A percentile compares a stretch with the other conserved stretches of the same genome.
phyloP scores from a whole-genome alignment of 2,329 filamentous ascomycete genomes.

The Nemania diffusa region DNA sequence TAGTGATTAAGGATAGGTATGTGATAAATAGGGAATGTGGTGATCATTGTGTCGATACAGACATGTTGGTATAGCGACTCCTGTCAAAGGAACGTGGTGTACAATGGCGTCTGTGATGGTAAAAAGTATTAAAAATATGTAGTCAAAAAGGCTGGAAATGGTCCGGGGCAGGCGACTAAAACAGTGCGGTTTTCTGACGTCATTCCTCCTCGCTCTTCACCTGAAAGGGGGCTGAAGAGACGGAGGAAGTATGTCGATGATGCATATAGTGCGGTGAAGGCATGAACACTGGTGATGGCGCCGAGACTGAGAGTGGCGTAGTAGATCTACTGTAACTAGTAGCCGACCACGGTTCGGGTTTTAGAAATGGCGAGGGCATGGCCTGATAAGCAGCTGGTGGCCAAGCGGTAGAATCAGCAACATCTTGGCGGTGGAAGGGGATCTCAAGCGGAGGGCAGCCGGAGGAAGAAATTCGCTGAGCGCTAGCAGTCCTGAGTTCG shows the following conservation, averaged over 20 bases:
- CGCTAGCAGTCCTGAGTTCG: conserved; percentile 60
- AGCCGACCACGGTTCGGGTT: conserved; percentile 56
- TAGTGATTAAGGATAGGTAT: conserved; percentile 44
- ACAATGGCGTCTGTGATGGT: conserved; percentile 50
- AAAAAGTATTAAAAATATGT: conserved; percentile 43
- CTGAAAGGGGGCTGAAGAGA: conserved; percentile 48
- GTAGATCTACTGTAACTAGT: conserved; percentile 54
- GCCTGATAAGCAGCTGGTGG: conserved; percentile 53
- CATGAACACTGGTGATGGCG: conserved; percentile 50
- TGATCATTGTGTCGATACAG: conserved; percentile 52
- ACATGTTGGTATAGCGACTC: conserved; percentile 49
- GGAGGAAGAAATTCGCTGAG: conserved; percentile 51
- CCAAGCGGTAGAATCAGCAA: conserved; percentile 38
- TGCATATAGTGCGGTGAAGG: conserved; percentile 51
- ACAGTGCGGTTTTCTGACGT: conserved; percentile 16
- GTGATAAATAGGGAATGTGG: conserved; percentile 50
- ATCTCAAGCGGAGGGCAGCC: conserved; percentile 59
- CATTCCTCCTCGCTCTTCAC: conserved; percentile 51
- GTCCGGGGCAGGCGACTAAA: conserved; percentile 22
- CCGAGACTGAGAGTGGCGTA: conserved; percentile 49
- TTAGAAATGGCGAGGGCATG: conserved; percentile 58
- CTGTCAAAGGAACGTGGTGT: conserved; percentile 52
- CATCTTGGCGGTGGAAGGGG: conserved; percentile 45
- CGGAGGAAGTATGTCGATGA: conserved; percentile 51
- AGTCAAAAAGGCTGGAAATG: conserved; percentile 36